Evolutionary conservation across 2,329 filamentous ascomycete species (phyloP).

Genomic region (Aspergillus hiratsukae): DNA sequence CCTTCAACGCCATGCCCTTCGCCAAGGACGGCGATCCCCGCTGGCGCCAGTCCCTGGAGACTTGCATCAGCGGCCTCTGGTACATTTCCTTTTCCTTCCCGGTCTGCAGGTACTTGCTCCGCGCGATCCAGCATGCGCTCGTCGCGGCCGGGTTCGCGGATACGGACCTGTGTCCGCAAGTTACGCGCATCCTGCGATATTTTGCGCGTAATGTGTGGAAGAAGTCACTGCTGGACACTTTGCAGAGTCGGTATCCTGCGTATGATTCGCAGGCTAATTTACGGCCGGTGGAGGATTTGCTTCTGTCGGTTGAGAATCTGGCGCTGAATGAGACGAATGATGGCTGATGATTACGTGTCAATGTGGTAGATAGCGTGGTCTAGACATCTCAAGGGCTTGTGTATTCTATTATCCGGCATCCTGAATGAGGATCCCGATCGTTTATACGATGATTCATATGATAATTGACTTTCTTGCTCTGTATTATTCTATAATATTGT

Average conservation of each 20-base stretch:
- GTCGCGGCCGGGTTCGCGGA: background rate
- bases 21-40: background rate
- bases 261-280: background rate
- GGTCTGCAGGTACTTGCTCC: background rate
- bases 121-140: background rate
- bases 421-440: background rate
- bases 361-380: no score
- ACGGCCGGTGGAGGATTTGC: background rate
- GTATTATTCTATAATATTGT: no score
- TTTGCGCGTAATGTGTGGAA: background rate
- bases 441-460: background rate
- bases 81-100: background rate
- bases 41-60: background rate
- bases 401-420: background rate
- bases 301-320: background rate
- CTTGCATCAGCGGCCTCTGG: background rate
- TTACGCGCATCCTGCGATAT: background rate
- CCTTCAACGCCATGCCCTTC: background rate
- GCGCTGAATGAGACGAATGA: background rate
- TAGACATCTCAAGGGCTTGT: background rate
- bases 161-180: background rate
- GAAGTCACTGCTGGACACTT: background rate
- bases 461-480: background rate
- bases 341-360: background rate
- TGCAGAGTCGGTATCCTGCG: background rate